Evolutionary conservation across 1,284 basidiomycete genomes (phyloP).

Genomic region (Boletus hoseneyae): DNA sequence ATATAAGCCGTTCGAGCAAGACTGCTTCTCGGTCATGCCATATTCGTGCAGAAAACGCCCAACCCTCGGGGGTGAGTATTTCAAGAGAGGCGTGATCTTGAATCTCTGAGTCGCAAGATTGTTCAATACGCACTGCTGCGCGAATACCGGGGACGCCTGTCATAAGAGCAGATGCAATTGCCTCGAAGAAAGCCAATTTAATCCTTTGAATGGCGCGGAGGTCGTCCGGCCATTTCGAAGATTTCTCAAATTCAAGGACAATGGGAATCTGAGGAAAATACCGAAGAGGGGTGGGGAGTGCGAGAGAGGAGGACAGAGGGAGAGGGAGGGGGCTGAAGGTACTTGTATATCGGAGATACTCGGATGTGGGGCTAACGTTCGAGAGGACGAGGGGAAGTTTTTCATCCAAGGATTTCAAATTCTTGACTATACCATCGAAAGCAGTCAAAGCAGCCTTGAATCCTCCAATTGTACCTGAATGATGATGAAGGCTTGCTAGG

Average conservation of each 20-base stretch:
- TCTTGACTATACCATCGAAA: constrained; percentile 78
- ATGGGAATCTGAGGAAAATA: constrained; percentile 72
- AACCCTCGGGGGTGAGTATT: constrained; percentile 78
- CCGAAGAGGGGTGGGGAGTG: constrained; percentile 54
- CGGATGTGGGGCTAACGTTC: constrained; percentile 72
- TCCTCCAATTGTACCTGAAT: constrained; percentile 49
- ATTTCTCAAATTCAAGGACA: constrained; percentile 86
- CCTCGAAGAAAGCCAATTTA: constrained; percentile 91
- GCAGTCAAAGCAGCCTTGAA: constrained; percentile 79
- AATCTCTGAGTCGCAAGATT: constrained; percentile 49
- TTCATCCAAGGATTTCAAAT: constrained; percentile 77
- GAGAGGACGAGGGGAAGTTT: constrained; percentile 79
- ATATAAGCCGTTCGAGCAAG: constrained; percentile 71
- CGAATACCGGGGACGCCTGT: constrained; percentile 46
- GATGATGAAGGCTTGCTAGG: constrained; percentile 49
- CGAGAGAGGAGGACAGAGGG: constrained; percentile 45
- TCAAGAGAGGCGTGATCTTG: constrained; percentile 76
- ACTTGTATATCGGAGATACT: constrained; percentile 80
- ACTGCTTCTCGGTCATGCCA: constrained; percentile 86
- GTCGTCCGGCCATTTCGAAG: constrained; percentile 94
- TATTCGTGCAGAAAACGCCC: constrained; percentile 83
- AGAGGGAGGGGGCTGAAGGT: constrained; percentile 67
- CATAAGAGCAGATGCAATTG: constrained; percentile 65
- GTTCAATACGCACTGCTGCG: constrained; percentile 58
- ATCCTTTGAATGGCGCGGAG: constrained; percentile 90